These are phyloP conservation scores for Gaeumannomyces sp. DNA, from an alignment of 2,329 filamentous ascomycete genomes.

Conservation along the genomic window DNA sequence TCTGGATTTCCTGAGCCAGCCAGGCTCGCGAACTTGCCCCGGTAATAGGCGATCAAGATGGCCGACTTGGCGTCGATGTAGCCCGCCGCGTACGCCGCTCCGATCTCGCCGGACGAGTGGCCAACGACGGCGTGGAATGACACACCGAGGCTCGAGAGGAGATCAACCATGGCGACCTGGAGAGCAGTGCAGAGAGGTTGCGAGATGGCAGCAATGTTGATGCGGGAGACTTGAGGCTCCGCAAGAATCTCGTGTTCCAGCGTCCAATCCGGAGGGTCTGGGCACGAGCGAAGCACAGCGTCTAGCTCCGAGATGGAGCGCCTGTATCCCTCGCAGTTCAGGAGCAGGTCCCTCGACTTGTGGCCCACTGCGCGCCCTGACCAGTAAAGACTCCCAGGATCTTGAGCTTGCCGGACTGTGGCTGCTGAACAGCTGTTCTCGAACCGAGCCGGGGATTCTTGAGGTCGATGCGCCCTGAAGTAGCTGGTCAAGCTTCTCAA, in stretches of 20 bases:
- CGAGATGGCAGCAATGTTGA: constrained; percentile 33
- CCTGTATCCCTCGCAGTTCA: constrained; percentile 25
- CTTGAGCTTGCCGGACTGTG: constrained; percentile 14
- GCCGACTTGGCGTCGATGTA: constrained; percentile 29
- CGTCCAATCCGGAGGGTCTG: constrained; percentile 23
- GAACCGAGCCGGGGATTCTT: not conserved
- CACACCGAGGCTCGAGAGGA: constrained; percentile 22
- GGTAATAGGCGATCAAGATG: constrained; percentile 34
- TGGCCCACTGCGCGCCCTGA: constrained; percentile 38
- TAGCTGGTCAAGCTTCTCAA: constrained; percentile 19
- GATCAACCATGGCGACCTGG: constrained; percentile 37
- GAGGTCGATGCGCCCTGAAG: not conserved
- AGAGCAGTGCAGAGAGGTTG: constrained; percentile 49
- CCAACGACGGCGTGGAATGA: constrained; percentile 28
- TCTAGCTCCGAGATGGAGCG: constrained; percentile 29
- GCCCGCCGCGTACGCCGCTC: constrained; percentile 35
- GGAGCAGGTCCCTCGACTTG: constrained; percentile 29
- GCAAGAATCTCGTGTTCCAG: constrained; percentile 29
- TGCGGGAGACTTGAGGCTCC: constrained; percentile 19
- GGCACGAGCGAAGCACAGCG: constrained; percentile 19
- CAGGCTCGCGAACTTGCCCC: constrained; percentile 28
- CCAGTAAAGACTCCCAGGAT: constrained; percentile 34
- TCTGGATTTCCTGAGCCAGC: constrained; percentile 15
- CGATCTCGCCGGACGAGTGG: constrained; percentile 39
- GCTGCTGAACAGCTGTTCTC: not conserved